Evolutionary conservation across 495 filamentous ascomycete species (phyloP), one percentile per base, ranked within the genome.

Genomic region (Parmelia sp.): DNA sequence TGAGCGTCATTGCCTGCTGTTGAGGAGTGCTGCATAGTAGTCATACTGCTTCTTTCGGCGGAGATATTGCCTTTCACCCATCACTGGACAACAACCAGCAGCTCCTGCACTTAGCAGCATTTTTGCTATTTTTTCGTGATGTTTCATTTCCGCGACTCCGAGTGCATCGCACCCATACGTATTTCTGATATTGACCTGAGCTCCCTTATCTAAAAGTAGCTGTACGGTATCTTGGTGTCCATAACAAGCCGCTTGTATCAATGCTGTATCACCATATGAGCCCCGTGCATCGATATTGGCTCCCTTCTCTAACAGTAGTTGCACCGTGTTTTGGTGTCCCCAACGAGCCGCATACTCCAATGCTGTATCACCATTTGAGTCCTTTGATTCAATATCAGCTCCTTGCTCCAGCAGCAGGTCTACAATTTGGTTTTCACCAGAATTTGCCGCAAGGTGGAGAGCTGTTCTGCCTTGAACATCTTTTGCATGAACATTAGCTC

Each of bases 401-500:
- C 29, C 72, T 47, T 74, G 72, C 7, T 76, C 71, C 59, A 76
- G 74, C 21, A 79, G 71, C 11, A 76, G 44, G 10, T 74, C 61
- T 1, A 79, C 74, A 27, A 76, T 68, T 33, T 79, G 73, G 27
- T 72, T 66, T 57, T 79, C 74, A 0, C 78, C 77, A 57, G 75
- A 76, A 53, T 67, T 72, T 8, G 74, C 71, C 36, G 80, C 80
- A 72, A 74, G 74, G 36, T 78, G 75, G 21, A 82, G 65, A 0
- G 78, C 73, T 8, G 74, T 77, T 72, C 76, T 77, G 17, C 64
- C 69, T 53, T 78, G 72, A 3, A 61, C 70, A 65, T 78, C 74
- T 53, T 73, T 76, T 3, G 73, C 71, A 47, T 80, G 73, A 27
- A 73, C 55, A 56, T 80, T 74, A 15, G 76, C 78, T 11, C 71